Percentiles rank a stretch among this genome's conserved stretches.
Conservation (phyloP, 208 protist genomes). For the Leishmania guyanensis region DNA sequence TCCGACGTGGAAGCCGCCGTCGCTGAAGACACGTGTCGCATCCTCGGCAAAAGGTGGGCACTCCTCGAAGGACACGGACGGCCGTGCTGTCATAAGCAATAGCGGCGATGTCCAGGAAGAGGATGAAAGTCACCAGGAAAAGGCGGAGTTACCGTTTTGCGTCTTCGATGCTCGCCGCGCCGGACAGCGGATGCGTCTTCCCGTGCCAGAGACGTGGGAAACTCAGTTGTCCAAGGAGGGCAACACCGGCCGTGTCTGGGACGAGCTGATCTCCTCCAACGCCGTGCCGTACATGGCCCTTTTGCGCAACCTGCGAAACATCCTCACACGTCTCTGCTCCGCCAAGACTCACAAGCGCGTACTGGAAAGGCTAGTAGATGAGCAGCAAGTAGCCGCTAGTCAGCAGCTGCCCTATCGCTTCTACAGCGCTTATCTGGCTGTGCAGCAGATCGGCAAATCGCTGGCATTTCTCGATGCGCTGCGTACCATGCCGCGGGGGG, state of each 20-base stretch:
- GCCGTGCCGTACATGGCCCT: conserved; percentile 96
- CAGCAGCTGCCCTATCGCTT: conserved; percentile 94
- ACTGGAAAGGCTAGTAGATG: conserved; percentile 39
- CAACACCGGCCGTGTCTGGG: conserved; percentile 91
- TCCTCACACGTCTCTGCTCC: conserved; percentile 78
- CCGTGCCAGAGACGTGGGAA: conserved; percentile 93
- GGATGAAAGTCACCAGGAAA: neutral
- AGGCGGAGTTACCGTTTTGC: neutral
- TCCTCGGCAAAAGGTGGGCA: neutral
- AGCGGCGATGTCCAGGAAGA: neutral
- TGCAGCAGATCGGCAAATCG: conserved; percentile 39
- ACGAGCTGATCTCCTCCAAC: conserved; percentile 78
- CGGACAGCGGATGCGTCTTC: conserved; percentile 94
- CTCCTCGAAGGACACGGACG: neutral
- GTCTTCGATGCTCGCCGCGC: conserved; percentile 71
- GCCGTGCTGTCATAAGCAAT: too few species aligned
- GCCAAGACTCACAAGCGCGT: conserved; percentile 60
- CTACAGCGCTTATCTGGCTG: conserved; percentile 91
- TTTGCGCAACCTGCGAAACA: conserved; percentile 95
- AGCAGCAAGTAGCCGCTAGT: conserved; percentile 74
- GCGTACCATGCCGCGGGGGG: neutral
- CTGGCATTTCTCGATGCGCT: conserved; percentile 6
- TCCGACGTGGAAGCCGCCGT: conserved; percentile 6
- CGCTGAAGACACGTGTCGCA: neutral
- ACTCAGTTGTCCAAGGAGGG: conserved; percentile 81